Conservation (phyloP, 2,329 filamentous ascomycete species). For the Neonectria ditissima region DNA sequence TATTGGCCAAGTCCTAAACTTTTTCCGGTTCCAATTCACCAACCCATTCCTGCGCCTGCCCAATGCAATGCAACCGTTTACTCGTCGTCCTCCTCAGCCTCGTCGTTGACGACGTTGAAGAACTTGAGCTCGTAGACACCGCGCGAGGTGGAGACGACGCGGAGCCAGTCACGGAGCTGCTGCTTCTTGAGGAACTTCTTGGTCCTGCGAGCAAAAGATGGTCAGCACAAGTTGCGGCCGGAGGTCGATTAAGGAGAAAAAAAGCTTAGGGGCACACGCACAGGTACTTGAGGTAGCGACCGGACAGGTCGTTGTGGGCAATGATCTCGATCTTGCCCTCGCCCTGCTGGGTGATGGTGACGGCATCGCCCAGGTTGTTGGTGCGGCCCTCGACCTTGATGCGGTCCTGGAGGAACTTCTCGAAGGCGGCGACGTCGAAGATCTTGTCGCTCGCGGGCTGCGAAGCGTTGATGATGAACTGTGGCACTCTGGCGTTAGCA, state of each 20-base stretch:
- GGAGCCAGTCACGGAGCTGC: constrained; percentile 99
- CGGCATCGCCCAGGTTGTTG: constrained; percentile 95
- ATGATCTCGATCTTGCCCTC: constrained; percentile 99
- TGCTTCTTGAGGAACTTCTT: constrained; percentile 99
- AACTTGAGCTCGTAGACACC: constrained; percentile 99
- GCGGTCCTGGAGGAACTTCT: constrained; percentile 99
- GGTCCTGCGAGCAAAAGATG: constrained; percentile 69
- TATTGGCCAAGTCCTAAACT: constrained; percentile 47
- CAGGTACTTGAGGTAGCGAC: constrained; percentile 99
- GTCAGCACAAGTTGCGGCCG: constrained; percentile 13
- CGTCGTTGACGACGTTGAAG: constrained; percentile 99
- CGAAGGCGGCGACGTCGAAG: constrained; percentile 98
- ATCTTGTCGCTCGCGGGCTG: constrained; percentile 99
- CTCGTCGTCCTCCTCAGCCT: constrained; percentile 97
- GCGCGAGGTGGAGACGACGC: constrained; percentile 97
- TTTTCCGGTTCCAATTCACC: constrained; percentile 47
- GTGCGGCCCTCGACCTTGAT: constrained; percentile 99
- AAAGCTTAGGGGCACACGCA: constrained; percentile 62
- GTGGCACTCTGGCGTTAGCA: constrained; percentile 34
- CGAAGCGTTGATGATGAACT: constrained; percentile 99
- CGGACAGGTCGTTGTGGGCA: constrained; percentile 97
- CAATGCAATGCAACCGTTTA: constrained; percentile 66
- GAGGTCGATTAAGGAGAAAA: background rate
- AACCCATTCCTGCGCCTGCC: constrained; percentile 47
- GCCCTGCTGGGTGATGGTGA: constrained; percentile 89